Conservation (phyloP, 2,329 filamentous ascomycete species). For the Aspergillus bombycis region DNA sequence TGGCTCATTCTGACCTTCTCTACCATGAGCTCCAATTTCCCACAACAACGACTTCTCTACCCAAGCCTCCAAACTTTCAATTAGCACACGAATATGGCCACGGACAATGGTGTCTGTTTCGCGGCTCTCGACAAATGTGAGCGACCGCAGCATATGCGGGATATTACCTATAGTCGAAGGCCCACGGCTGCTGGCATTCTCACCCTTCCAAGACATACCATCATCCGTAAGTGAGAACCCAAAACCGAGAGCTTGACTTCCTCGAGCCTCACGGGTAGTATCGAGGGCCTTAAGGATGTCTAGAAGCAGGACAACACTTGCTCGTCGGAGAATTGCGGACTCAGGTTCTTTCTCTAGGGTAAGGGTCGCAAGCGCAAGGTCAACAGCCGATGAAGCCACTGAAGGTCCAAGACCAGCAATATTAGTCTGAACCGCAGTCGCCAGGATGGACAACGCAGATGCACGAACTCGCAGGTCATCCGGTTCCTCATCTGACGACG, state of each 20-base stretch:
- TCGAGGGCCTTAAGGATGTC: constrained; percentile 47
- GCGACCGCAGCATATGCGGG: constrained; percentile 40
- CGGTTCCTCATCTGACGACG: constrained; percentile 41
- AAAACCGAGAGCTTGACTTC: constrained; percentile 38
- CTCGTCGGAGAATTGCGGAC: constrained; percentile 46
- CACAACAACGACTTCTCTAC: constrained; percentile 46
- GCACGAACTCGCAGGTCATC: constrained; percentile 47
- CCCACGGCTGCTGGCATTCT: constrained; percentile 9
- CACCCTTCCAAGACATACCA: not conserved
- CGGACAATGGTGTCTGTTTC: constrained; percentile 45
- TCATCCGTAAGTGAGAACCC: constrained; percentile 42
- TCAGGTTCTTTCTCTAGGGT: constrained; percentile 40
- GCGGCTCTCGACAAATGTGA: constrained; percentile 41
- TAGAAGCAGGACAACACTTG: constrained; percentile 44
- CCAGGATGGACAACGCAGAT: constrained; percentile 49
- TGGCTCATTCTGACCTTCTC: constrained; percentile 22
- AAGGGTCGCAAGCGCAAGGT: constrained; percentile 44
- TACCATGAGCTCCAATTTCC: constrained; percentile 35
- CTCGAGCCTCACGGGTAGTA: constrained; percentile 33
- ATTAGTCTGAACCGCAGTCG: constrained; percentile 45
- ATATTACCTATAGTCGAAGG: constrained; percentile 41
- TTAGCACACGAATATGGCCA: constrained; percentile 43
- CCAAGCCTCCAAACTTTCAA: constrained; percentile 49
- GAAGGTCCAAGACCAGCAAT: constrained; percentile 40
- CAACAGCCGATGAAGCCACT: constrained; percentile 40